Evolutionary conservation across 306 rosid species (phyloP).

Genomic region (Begonia fuchsioides): DNA sequence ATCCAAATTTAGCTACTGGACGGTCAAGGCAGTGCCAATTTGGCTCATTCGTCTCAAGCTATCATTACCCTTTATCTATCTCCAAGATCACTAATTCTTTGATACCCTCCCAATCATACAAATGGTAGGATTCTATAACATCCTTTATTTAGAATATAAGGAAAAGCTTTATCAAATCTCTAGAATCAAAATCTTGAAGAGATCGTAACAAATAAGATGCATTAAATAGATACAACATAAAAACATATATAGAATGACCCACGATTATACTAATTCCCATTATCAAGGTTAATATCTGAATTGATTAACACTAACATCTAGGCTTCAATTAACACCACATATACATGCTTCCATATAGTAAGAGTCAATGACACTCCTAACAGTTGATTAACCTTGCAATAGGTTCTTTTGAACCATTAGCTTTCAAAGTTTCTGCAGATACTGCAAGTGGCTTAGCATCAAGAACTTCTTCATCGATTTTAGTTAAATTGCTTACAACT

Average conservation of each 20-base stretch:
- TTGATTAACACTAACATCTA: background rate
- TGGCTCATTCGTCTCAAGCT: no score
- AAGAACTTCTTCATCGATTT: slow-evolving; percentile 30
- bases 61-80: no score
- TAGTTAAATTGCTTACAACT: slow-evolving; percentile 29
- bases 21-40: no score
- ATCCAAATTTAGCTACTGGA: no score
- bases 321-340: background rate
- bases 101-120: no score
- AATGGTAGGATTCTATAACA: no score
- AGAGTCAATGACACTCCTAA: background rate
- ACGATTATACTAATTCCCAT: background rate
- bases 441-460: slow-evolving; percentile 48
- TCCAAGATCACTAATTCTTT: no score
- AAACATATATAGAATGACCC: background rate
- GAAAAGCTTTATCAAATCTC: no score
- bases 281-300: background rate
- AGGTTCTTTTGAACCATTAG: slow-evolving; percentile 47
- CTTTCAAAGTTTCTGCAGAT: slow-evolving; percentile 27
- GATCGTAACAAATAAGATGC: no score
- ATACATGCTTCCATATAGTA: slow-evolving; percentile 5
- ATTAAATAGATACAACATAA: no score
- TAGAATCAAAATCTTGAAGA: no score
- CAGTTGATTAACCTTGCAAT: slow-evolving; percentile 40
- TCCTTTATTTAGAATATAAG: no score